Conservation (phyloP, 345 rosid genomes). For the Aurinia saxatilis region DNA sequence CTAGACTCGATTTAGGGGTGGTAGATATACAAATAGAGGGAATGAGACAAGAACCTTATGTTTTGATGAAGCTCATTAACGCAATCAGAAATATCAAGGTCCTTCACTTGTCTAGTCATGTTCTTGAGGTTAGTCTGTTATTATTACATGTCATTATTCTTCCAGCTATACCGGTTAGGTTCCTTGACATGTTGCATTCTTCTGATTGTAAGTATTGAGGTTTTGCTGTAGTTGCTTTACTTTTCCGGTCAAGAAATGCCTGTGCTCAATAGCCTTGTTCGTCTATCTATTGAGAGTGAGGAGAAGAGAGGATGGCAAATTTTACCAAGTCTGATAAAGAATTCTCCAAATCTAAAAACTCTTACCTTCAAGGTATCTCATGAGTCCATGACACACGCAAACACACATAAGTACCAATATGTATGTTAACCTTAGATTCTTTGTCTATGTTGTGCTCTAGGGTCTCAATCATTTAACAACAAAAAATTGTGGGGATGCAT, state of each 20-base stretch:
- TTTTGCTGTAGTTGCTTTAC: too few relatives aligned
- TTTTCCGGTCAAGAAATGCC: too few relatives aligned
- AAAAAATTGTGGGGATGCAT: not conserved
- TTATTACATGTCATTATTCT: too few relatives aligned
- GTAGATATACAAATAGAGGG: not conserved
- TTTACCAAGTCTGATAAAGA: not conserved
- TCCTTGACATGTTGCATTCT: too few relatives aligned
- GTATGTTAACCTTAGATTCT: too few relatives aligned
- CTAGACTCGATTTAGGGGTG: not conserved
- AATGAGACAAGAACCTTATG: not conserved
- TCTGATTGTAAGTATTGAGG: too few relatives aligned
- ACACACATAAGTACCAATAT: too few relatives aligned
- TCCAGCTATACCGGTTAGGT: too few relatives aligned
- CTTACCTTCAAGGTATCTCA: conserved; percentile 6
- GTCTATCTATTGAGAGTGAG: not conserved
- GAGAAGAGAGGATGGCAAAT: not conserved
- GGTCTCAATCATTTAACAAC: not conserved
- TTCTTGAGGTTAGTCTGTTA: too few relatives aligned
- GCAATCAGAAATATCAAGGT: too few relatives aligned
- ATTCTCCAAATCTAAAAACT: conserved; percentile 6
- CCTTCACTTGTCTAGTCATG: too few relatives aligned
- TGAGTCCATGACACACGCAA: not conserved
- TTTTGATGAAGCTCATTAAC: too few relatives aligned
- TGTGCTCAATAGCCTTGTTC: not conserved
- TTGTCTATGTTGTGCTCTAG: not conserved